Conservation (phyloP, 192 early-diverging fungal species). For the Rhizophagus clarus region DNA sequence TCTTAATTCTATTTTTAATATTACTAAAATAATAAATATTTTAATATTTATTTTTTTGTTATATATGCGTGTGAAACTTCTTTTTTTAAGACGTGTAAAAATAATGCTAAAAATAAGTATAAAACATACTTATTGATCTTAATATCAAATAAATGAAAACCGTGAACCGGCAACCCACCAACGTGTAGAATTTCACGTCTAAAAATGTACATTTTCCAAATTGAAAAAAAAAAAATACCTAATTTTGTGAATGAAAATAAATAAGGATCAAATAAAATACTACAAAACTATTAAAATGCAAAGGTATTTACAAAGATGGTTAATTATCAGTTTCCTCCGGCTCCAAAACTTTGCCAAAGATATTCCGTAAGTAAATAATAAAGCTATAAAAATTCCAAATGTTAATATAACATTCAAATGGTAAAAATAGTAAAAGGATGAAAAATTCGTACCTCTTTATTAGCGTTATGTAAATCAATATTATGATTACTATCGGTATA, state of each 20-base stretch:
- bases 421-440: neutral
- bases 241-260: neutral
- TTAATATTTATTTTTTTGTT: no score
- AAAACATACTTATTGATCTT: no score
- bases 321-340: neutral
- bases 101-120: no score
- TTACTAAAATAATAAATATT: no score
- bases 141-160: no score
- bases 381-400: constrained; percentile 11
- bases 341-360: constrained; percentile 36
- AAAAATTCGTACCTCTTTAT: constrained; percentile 43
- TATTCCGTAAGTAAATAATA: constrained; percentile 44
- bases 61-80: no score
- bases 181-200: no score
- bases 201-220: neutral
- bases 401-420: neutral
- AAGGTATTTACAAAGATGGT: neutral
- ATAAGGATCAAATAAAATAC: neutral
- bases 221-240: neutral
- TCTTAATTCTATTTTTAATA: no score
- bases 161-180: no score
- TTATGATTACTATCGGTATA: constrained; percentile 92
- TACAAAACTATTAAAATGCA: neutral
- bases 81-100: no score
- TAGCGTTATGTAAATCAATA: constrained; percentile 80